Conservation (phyloP, 163 green algal species). For the Coccomyxa subellipsoidea region DNA sequence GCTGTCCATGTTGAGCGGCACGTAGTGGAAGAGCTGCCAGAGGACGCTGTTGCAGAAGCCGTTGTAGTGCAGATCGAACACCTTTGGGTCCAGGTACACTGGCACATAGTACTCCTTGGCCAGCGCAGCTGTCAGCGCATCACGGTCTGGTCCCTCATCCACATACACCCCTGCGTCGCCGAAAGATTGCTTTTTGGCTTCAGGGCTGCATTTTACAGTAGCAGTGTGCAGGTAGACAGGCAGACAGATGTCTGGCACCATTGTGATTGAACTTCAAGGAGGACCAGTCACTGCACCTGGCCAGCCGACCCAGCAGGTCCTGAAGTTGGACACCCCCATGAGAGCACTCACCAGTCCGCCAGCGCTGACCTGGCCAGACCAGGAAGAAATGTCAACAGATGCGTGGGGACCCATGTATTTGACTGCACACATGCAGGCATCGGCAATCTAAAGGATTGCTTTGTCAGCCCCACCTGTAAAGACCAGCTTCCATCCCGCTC, state of each 20-base stretch:
- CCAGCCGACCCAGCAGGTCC: constrained; percentile 94
- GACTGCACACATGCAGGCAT: no score
- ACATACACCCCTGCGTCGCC: constrained; percentile 72
- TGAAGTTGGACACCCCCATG: constrained; percentile 88
- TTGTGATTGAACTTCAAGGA: no score
- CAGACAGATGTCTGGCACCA: no score
- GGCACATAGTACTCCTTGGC: constrained; percentile 73
- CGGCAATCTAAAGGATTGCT: no score
- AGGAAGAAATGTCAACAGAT: neutral
- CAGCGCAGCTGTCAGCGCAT: constrained; percentile 65
- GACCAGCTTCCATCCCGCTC: constrained; percentile 74
- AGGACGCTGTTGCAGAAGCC: constrained; percentile 98
- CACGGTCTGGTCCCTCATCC: constrained; percentile 64
- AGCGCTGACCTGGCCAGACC: constrained; percentile 63
- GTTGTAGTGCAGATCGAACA: constrained; percentile 69
- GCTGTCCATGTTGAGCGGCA: constrained; percentile 89
- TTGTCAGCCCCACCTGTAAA: constrained; percentile 61
- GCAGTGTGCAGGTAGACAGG: no score
- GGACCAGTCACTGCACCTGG: constrained; percentile 53
- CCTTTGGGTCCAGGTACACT: constrained; percentile 85
- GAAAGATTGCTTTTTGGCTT: no score
- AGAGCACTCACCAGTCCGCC: constrained; percentile 93
- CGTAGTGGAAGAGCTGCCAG: constrained; percentile 99
- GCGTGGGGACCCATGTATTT: neutral
- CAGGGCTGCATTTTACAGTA: neutral